Percentiles rank a stretch among this genome's conserved stretches.
phyloP scores from a whole-genome alignment of 2,329 filamentous ascomycete genomes.

The Penicillium sp. region DNA sequence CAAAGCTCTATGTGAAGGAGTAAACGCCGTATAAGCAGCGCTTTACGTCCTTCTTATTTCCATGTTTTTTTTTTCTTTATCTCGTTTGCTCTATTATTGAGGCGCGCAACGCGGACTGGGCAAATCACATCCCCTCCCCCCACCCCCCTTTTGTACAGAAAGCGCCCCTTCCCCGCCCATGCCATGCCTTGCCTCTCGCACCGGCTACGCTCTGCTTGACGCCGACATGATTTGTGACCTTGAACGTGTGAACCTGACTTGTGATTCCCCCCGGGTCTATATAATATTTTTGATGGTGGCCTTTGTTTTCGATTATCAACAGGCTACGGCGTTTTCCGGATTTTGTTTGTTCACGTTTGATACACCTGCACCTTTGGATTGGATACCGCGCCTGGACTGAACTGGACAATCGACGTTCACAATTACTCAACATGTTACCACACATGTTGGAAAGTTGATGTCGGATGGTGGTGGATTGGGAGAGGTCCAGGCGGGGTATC shows the following conservation, averaged over 20 bases:
- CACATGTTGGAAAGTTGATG: background rate
- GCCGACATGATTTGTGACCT: slow-evolving; percentile 19
- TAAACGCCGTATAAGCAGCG: background rate
- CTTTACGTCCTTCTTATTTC: background rate
- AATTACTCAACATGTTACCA: background rate
- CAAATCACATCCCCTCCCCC: background rate
- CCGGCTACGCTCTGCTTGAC: slow-evolving; percentile 15
- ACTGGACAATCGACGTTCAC: background rate
- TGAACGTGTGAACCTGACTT: slow-evolving; percentile 12
- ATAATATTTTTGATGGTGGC: slow-evolving; percentile 6
- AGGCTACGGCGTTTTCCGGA: slow-evolving; percentile 15
- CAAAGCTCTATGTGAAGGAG: slow-evolving; percentile 12
- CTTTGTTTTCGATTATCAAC: background rate
- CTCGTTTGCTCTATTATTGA: background rate
- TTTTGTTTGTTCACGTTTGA: slow-evolving; percentile 12
- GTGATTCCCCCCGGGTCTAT: slow-evolving; percentile 17
- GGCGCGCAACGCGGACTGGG: slow-evolving; percentile 6
- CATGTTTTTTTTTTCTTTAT: background rate
- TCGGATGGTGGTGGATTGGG: background rate
- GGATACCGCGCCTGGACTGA: background rate
- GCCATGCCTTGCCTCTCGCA: background rate
- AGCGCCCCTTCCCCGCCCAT: background rate
- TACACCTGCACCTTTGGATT: slow-evolving; percentile 6
- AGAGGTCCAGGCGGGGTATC: background rate
- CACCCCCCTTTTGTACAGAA: slow-evolving; percentile 5